phyloP scores from a whole-genome alignment of 2,329 filamentous ascomycete species.

The Zymoseptoria crescenta region DNA sequence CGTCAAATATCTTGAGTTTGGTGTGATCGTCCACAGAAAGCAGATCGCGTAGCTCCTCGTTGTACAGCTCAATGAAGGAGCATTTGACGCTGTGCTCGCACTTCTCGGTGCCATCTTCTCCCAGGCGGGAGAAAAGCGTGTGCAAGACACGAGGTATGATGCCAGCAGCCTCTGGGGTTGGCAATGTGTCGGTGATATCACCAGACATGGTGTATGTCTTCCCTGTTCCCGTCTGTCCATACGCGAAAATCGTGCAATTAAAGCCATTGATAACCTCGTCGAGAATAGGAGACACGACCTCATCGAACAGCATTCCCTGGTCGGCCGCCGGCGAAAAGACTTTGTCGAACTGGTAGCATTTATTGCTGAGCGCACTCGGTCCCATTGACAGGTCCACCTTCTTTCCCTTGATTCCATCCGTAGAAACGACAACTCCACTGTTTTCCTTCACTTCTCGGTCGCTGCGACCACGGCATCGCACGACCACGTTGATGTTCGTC shows the following conservation, averaged over 20 bases:
- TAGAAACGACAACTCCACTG: conserved; percentile 82
- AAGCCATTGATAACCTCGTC: conserved; percentile 92
- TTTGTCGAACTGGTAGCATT: conserved; percentile 93
- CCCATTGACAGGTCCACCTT: conserved; percentile 85
- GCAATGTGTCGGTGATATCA: conserved; percentile 85
- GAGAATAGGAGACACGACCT: conserved; percentile 85
- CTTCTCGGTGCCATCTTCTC: conserved; percentile 53
- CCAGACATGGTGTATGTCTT: conserved; percentile 99
- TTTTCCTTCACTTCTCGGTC: conserved; percentile 91
- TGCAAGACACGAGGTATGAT: conserved; percentile 91
- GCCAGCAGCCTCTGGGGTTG: conserved; percentile 83
- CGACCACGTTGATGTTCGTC: conserved; percentile 97
- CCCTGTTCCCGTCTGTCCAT: conserved; percentile 94
- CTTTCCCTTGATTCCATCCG: conserved; percentile 81
- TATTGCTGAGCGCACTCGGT: conserved; percentile 84
- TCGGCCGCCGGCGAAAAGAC: conserved; percentile 94
- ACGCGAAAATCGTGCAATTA: conserved; percentile 98
- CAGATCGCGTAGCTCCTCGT: conserved; percentile 89
- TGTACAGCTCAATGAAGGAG: conserved; percentile 98
- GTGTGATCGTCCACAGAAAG: conserved; percentile 71
- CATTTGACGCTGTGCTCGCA: conserved; percentile 87
- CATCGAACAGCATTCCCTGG: conserved; percentile 88
- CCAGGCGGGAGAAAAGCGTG: conserved; percentile 76
- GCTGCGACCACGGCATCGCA: conserved; percentile 85
- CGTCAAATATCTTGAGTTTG: conserved; percentile 94